A percentile compares a stretch with the other conserved stretches of the same genome.
Conservation (phyloP, 2,329 filamentous ascomycete genomes). For the Penicillium sp. region DNA sequence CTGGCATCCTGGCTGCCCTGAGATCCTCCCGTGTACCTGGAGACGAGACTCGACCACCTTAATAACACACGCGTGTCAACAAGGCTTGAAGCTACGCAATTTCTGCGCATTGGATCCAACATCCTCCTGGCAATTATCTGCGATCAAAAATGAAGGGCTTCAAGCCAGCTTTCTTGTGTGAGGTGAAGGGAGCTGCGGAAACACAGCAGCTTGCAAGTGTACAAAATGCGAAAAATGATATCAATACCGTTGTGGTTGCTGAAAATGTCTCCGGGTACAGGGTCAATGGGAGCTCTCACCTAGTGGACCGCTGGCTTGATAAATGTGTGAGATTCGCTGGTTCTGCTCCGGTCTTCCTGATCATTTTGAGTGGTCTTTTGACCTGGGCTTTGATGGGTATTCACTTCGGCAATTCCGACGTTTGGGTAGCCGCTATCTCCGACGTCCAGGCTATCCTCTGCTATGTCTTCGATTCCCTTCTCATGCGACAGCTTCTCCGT, state of each 20-base stretch:
- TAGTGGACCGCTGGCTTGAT: constrained; percentile 4
- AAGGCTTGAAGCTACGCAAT: background rate
- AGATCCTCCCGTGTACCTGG: background rate
- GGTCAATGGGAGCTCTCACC: background rate
- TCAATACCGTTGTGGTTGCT: background rate
- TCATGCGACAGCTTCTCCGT: constrained; percentile 42
- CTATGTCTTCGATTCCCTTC: constrained; percentile 41
- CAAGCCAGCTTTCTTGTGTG: constrained; percentile 16
- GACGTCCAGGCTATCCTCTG: constrained; percentile 43
- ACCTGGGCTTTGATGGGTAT: constrained; percentile 40
- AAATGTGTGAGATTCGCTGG: background rate
- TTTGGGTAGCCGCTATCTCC: constrained; percentile 40
- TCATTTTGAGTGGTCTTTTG: constrained; percentile 28
- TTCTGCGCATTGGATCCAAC: background rate
- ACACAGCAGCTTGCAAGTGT: constrained; percentile 10
- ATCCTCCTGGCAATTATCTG: background rate
- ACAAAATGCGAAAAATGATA: constrained; percentile 7
- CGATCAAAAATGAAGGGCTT: constrained; percentile 12
- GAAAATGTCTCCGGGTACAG: background rate
- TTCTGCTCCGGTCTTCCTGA: background rate
- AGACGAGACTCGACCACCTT: constrained; percentile 6
- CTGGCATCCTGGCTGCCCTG: constrained; percentile 4
- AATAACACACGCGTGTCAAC: background rate
- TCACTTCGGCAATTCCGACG: constrained; percentile 28
- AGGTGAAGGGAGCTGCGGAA: constrained; percentile 16